These are phyloP conservation scores for Lepiota venenata DNA, from an alignment of 768 basidiomycete genomes.

Conservation along the genomic window DNA sequence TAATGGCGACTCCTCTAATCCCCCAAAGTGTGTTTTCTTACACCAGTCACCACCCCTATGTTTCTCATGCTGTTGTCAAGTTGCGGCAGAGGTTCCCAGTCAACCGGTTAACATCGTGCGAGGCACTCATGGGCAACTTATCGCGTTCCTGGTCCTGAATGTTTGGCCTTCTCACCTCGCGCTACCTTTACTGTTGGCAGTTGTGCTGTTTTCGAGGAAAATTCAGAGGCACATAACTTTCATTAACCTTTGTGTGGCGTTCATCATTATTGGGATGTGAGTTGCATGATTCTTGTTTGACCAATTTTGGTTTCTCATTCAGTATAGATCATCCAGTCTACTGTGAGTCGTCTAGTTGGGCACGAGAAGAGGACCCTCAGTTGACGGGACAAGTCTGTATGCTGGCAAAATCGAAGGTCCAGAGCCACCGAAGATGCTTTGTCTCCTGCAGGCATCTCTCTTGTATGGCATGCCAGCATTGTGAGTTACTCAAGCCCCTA, in stretches of 20 bases:
- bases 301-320: background rate
- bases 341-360: slow-evolving; percentile 24
- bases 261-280: slow-evolving; percentile 44
- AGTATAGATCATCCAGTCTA: slow-evolving; percentile 34
- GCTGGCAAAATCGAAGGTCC: slow-evolving; percentile 38
- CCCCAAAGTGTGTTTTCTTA: background rate
- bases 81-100: background rate
- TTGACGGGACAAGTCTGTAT: slow-evolving; percentile 31
- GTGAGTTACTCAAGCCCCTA: slow-evolving; percentile 22
- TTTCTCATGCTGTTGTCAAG: background rate
- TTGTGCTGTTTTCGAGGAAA: slow-evolving; percentile 36
- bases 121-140: slow-evolving; percentile 36
- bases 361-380: background rate
- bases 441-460: slow-evolving; percentile 43
- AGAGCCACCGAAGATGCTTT: slow-evolving; percentile 40
- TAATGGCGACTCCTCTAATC: background rate
- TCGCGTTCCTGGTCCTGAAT: slow-evolving; percentile 42
- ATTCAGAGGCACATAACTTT: slow-evolving; percentile 45
- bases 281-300: slow-evolving; percentile 13
- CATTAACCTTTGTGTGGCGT: slow-evolving; percentile 40
- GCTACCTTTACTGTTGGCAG: slow-evolving; percentile 39
- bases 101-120: slow-evolving; percentile 34
- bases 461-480: slow-evolving; percentile 47
- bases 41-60: too few relatives aligned
- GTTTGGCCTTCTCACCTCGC: slow-evolving; percentile 49